These are phyloP conservation scores for Pisolithus orientalis DNA, from an alignment of 768 basidiomycete genomes.

Conservation along the genomic window DNA sequence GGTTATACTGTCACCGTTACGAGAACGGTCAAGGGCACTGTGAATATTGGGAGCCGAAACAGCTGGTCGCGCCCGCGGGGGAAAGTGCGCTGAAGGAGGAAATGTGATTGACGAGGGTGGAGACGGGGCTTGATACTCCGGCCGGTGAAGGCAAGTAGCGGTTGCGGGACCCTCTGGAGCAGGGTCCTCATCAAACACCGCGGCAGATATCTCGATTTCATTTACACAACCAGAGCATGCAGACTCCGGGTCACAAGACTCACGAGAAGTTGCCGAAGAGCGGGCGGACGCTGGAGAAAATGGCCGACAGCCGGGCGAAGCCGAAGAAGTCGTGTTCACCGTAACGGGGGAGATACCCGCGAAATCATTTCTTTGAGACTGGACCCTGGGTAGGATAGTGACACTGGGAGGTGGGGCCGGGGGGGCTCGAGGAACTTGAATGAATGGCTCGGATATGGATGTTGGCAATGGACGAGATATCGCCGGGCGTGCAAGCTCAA, in stretches of 20 bases:
- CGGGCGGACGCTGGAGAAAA: constrained; percentile 5
- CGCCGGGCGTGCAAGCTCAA: constrained; percentile 66
- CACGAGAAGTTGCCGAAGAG: constrained; percentile 7
- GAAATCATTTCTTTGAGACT: constrained; percentile 1
- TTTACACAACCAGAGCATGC: constrained; percentile 10
- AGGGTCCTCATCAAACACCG: constrained; percentile 38
- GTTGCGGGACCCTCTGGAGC: constrained; percentile 41
- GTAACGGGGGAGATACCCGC: constrained; percentile 9
- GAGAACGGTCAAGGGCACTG: constrained; percentile 3
- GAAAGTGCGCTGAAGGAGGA: constrained; percentile 13
- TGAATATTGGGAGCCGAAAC: neutral
- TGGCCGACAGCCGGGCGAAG: constrained; percentile 1
- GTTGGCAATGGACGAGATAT: constrained; percentile 42
- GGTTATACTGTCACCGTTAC: neutral
- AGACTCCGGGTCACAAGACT: constrained; percentile 13
- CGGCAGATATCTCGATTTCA: constrained; percentile 36
- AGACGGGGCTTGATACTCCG: constrained; percentile 15
- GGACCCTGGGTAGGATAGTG: neutral
- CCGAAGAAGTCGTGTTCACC: constrained; percentile 3
- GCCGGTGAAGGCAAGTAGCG: constrained; percentile 29
- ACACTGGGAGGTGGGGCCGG: constrained; percentile 1
- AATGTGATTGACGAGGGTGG: constrained; percentile 15
- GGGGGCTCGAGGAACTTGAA: neutral
- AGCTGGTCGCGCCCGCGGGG: constrained; percentile 1
- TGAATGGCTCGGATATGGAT: constrained; percentile 12